Evolutionary conservation across 2,329 filamentous ascomycete species (phyloP), one percentile per base, ranked within the genome.

Genomic region (Monilinia laxa): DNA sequence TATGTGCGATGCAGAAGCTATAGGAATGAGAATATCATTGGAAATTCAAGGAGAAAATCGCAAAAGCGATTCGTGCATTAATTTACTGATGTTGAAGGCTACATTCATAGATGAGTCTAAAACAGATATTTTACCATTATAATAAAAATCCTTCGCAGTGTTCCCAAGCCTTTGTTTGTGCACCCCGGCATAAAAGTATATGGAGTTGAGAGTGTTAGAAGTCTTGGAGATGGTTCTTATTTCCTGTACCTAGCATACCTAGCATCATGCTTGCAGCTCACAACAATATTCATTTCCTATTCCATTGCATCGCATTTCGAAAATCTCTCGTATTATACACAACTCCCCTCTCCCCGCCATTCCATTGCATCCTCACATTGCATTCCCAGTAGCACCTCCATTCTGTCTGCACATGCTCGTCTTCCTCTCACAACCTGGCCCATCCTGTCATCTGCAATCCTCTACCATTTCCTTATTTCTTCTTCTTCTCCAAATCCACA

Each of bases 401-500:
- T 35, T 35, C 31, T 35, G 31, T 35, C 31, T 35, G 31, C 5
- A 9, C 31, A 35, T 35, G 31, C 31, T 35, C 31, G 31, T 35
- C 31, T 35, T 6, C 31, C 31, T 35, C 31, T 1, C 31, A 35
- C 5, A 35, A 6, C 31, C 31, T 35, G 31, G 1, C 31, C 31
- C 3, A 35, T 35, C 31, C 31, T 7, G 7, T 35, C 31, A 35
- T 35, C 31, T 35, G 31, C 31, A 35, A 35, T 35, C 42, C 18
- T 64, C 54, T 31, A 11, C 40, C 23, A 42, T 16, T 28, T 40
- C 45, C 4, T n/a, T 66, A 73, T 72, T 80, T 87, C 82, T 89
- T 90, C 81, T 87, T 90, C 81, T 87, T 90, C 75, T 88, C 84
- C 75, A 87, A 74, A 69, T 84, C 81, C 72, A 89, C 87, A 73